Percentiles rank a stretch among this genome's conserved stretches.
Conservation (phyloP, 805 yeast species). For the Blastobotrys peoriensis region DNA sequence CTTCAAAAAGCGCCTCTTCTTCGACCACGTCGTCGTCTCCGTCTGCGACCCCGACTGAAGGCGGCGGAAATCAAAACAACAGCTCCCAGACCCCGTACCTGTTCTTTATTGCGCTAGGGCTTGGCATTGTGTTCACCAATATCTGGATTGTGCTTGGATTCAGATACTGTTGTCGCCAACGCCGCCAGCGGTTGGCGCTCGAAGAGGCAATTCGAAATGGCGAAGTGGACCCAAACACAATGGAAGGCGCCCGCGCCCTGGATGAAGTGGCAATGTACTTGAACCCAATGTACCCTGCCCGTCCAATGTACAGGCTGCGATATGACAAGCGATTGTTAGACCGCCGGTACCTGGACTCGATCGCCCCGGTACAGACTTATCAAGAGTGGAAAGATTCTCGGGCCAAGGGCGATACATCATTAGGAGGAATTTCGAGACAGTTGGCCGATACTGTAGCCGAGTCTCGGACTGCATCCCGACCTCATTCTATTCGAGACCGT, state of each 20-base stretch:
- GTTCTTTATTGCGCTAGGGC: conserved; percentile 33
- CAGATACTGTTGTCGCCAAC: conserved; percentile 26
- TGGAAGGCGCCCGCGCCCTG: background rate
- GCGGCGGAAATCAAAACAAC: conserved; percentile 3
- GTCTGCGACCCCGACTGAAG: background rate
- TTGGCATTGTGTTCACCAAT: conserved; percentile 31
- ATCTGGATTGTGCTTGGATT: conserved; percentile 32
- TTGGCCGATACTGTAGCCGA: conserved; percentile 5
- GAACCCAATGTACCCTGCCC: conserved; percentile 13
- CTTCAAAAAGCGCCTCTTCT: too few species aligned
- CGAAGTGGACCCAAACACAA: conserved; percentile 9
- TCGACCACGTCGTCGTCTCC: background rate
- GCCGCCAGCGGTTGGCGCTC: conserved; percentile 20
- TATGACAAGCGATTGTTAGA: conserved; percentile 24
- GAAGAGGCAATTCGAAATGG: conserved; percentile 8
- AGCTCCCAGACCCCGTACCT: conserved; percentile 23
- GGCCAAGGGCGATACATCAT: conserved; percentile 15
- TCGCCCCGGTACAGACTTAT: conserved; percentile 29
- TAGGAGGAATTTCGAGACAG: conserved; percentile 18
- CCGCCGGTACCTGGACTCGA: conserved; percentile 24
- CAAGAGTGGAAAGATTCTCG: conserved; percentile 26
- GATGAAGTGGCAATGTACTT: conserved; percentile 15
- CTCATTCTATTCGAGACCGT: background rate
- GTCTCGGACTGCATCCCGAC: background rate
- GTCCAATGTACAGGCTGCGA: conserved; percentile 13